Conservation (phyloP, 2,329 filamentous ascomycete genomes). For the Hypoxylon sp. region DNA sequence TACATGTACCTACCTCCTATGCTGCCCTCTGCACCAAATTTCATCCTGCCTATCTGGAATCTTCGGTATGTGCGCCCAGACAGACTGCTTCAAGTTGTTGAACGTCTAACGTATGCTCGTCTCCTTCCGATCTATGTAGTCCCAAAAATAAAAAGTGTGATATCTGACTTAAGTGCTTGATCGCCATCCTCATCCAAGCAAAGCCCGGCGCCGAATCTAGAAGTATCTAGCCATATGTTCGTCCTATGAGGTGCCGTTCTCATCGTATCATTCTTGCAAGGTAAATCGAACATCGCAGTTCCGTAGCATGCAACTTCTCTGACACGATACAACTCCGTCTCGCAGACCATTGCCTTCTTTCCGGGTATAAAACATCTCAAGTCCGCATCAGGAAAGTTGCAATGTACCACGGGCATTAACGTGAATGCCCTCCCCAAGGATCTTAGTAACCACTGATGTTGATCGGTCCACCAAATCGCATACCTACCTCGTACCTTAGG, state of each 20-base stretch:
- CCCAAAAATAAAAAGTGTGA: too few relatives aligned
- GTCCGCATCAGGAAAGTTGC: constrained; percentile 14
- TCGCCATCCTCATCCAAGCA: too few relatives aligned
- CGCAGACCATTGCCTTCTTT: constrained; percentile 33
- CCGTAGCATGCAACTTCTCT: constrained; percentile 5
- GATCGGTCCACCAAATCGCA: neutral
- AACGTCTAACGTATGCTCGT: too few relatives aligned
- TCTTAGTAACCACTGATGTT: neutral
- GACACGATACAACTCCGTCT: constrained; percentile 16
- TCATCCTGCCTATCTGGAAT: neutral
- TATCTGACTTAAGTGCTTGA: too few relatives aligned
- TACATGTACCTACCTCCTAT: neutral
- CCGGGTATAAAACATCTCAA: neutral
- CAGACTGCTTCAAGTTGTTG: neutral
- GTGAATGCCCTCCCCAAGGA: constrained; percentile 7
- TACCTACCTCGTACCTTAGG: neutral
- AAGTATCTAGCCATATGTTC: neutral
- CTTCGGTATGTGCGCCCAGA: neutral
- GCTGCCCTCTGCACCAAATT: neutral
- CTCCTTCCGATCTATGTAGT: too few relatives aligned
- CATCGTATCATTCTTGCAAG: constrained; percentile 26
- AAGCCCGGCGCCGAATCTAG: too few relatives aligned
- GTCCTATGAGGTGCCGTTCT: neutral
- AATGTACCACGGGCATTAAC: constrained; percentile 9
- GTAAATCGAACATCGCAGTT: constrained; percentile 21